Evolutionary conservation across 2,329 filamentous ascomycete genomes (phyloP).

Genomic region (Colletotrichum gigasporum): DNA sequence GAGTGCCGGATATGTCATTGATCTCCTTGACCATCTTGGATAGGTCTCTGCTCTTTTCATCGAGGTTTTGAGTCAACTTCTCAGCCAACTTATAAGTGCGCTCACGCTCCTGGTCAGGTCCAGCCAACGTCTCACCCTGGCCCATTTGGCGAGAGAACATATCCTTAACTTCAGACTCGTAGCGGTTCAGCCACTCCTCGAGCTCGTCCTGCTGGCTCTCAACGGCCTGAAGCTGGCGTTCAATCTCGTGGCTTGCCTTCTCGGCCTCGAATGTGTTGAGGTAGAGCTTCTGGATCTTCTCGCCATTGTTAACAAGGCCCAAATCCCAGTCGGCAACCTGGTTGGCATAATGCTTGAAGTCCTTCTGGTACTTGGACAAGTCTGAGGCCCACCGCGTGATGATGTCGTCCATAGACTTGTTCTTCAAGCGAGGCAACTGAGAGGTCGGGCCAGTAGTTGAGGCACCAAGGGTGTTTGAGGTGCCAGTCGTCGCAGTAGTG

Average conservation of each 20-base stretch:
- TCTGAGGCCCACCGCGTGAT: constrained; percentile 97
- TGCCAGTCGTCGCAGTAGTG: constrained; percentile 32
- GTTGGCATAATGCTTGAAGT: constrained; percentile 90
- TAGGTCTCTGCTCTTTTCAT: constrained; percentile 93
- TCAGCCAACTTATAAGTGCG: constrained; percentile 96
- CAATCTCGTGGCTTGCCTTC: constrained; percentile 90
- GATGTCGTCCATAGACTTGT: constrained; percentile 99
- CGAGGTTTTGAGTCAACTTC: constrained; percentile 87
- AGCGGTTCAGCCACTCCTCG: constrained; percentile 86
- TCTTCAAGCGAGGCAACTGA: constrained; percentile 89
- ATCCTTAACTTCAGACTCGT: constrained; percentile 90
- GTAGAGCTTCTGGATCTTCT: constrained; percentile 94
- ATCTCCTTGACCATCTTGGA: constrained; percentile 98
- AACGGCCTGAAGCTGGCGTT: constrained; percentile 87
- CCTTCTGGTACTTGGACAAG: constrained; percentile 94
- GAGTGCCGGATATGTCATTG: constrained; percentile 87
- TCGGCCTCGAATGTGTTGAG: constrained; percentile 93
- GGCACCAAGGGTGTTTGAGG: constrained; percentile 63
- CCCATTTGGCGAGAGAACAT: constrained; percentile 84
- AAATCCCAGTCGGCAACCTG: constrained; percentile 93
- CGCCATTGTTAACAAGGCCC: constrained; percentile 89
- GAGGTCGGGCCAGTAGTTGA: constrained; percentile 86
- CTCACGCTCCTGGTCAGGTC: constrained; percentile 95
- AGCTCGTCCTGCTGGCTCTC: constrained; percentile 95
- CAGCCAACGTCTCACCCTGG: constrained; percentile 79